Evolutionary conservation across 2,329 filamentous ascomycete genomes (phyloP), one percentile per base, ranked within the genome.

Genomic region (Clonostachys chloroleuca): DNA sequence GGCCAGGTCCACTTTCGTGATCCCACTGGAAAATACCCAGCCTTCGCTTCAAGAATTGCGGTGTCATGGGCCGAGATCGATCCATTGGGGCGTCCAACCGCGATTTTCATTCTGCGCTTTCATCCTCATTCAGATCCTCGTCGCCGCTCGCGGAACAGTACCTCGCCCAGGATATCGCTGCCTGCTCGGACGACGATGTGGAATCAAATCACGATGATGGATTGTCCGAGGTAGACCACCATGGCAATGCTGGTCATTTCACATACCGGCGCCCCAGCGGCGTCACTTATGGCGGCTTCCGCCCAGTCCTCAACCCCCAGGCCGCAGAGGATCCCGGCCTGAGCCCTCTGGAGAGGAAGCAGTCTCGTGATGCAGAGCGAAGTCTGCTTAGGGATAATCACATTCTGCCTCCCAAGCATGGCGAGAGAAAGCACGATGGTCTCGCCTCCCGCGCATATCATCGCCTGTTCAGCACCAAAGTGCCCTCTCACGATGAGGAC

Each of bases 191-290:
- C 34, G 79, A 80, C 37, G 57, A 59, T n/a, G 51, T 45, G 18
- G 59, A 59, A 7, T 9, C 34, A 16, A 46, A 61, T 40, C 58
- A 59, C 24, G 62, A 62, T 14, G 58, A 55, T 30, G 24, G 9
- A 30, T 10, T 30, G 24, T 30, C 24, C 24, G 24, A 30, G 24
- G 24, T 30, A 30, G 66, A 65, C 5, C 54, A 61, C 45, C 61
- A 70, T 44, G 59, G 72, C 41, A 68, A 68, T 12, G 58, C 60
- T 16, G 67, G 67, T n/a, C 75, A 70, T 47, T 71, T 65, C 60
- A 75, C 75, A 56, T 96, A 94, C 68, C 82, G 87, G 47, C 80
- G 90, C 42, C 89, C 90, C 1, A 87, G 83, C 54, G 87, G 85
- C 59, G 84, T 94, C 40, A 84, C 86, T 33, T 88, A 81, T 50